Evolutionary conservation across 1,284 basidiomycete genomes (phyloP), one percentile per base, ranked within the genome.

Genomic region (Clitocybe nebularis): DNA sequence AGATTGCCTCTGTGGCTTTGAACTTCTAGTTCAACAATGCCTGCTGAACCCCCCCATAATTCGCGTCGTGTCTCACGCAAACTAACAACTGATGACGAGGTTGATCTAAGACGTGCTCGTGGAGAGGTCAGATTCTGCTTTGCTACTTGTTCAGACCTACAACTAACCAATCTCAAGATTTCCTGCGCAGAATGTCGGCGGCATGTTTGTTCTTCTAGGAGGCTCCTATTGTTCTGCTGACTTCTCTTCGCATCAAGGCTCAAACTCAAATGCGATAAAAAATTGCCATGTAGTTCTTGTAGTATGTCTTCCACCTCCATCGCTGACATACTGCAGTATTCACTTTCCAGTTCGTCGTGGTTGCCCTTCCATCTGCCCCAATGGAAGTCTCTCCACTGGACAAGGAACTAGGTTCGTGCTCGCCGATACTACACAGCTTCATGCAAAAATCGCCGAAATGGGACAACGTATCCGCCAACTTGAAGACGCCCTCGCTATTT

Each of bases 181-280:
- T 77, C 75, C 9, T 78, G 75, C 48, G 77, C 77, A 38, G 75
- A 78, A 55, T 78, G 75, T 54, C 61, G 77, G 60, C 64, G 76
- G 69, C 63, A 51, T 41, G 52, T 44, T 44, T 33, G 20, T 13
- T 13, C 29, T 3, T 28, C 28, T 2, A n/a, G n/a, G n/a, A n/a
- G n/a, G n/a, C n/a, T n/a, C n/a, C n/a, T n/a, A n/a, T 44, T 33
- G 20, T 13, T 13, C 29, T 3, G 24, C 28, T 2, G 13, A 22
- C 5, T 5, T 34, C 41, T 39, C n/a, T 8, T 30, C 14, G n/a
- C 17, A 36, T 10, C 19, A 23, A 81, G 80, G 36, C 62, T 85
- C 44, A 84, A 84, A 57, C 68, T 85, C 16, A 84, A 81, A 57
- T 84, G 82, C 50, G 81, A 84, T 59, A 82, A 80, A 59, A 77